Evolutionary conservation across 164 flowering plant genomes (phyloP).

Genomic region (Kingdonia uniflora): DNA sequence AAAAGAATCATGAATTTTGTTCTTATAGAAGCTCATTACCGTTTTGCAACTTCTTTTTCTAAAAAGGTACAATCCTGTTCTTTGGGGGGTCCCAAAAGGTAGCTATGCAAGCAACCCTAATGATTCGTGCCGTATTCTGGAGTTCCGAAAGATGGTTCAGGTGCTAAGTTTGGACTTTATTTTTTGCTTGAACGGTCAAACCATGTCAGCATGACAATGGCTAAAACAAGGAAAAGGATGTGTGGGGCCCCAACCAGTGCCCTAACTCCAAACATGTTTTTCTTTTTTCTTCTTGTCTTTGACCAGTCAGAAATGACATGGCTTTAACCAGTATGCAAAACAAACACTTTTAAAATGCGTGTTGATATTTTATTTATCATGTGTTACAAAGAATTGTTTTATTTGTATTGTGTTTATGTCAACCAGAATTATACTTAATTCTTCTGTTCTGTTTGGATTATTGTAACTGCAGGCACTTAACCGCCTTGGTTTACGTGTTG

Average conservation of each 20-base stretch:
- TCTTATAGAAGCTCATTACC: slow-evolving; percentile 1
- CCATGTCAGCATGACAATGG: too few relatives aligned
- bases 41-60: not conserved
- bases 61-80: slow-evolving; percentile 82
- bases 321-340: too few relatives aligned
- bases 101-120: slow-evolving; percentile 85
- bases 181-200: too few relatives aligned
- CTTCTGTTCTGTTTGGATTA: not conserved
- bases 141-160: slow-evolving; percentile 94
- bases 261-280: too few relatives aligned
- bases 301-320: too few relatives aligned
- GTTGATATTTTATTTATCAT: too few relatives aligned
- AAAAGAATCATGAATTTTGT: slow-evolving; percentile 2
- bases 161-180: slow-evolving; percentile 18
- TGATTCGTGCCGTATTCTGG: slow-evolving; percentile 63
- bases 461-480: slow-evolving; percentile 58
- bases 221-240: too few relatives aligned
- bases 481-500: slow-evolving; percentile 70
- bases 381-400: not conserved
- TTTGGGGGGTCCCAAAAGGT: slow-evolving; percentile 98
- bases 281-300: too few relatives aligned
- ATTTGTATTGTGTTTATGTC: not conserved
- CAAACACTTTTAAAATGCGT: too few relatives aligned
- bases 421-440: not conserved
- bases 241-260: too few relatives aligned